Conservation (phyloP, 306 rosid species). For the Malus sieversii region DNA sequence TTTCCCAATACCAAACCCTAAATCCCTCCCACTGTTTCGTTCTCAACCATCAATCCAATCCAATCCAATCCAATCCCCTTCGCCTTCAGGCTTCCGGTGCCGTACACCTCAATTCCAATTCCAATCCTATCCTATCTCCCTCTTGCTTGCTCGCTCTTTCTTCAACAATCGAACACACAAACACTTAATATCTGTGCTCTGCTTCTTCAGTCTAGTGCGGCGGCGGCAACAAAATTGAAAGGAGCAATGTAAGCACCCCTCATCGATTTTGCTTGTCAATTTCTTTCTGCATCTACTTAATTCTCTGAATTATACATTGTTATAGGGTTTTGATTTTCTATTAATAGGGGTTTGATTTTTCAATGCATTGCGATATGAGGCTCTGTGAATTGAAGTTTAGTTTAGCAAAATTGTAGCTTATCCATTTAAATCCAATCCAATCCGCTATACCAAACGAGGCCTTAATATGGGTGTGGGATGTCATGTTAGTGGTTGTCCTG, state of each 20-base stretch:
- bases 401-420: too few relatives aligned
- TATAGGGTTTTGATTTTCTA: not conserved
- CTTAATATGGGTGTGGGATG: too few relatives aligned
- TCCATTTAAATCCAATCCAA: too few relatives aligned
- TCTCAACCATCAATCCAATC: constrained; percentile 20
- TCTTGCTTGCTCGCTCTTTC: not conserved
- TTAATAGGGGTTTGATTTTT: too few relatives aligned
- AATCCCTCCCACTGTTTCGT: constrained; percentile 2
- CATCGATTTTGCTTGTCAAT: too few relatives aligned
- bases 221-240: constrained; percentile 52
- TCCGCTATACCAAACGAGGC: too few relatives aligned
- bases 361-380: too few relatives aligned
- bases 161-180: not conserved
- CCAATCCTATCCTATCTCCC: not conserved
- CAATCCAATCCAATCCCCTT: too few relatives aligned
- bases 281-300: too few relatives aligned
- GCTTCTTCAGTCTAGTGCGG: constrained; percentile 46
- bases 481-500: too few relatives aligned
- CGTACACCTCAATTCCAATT: constrained; percentile 20
- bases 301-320: not conserved
- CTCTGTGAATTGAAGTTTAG: too few relatives aligned
- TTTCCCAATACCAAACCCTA: constrained; percentile 56
- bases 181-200: constrained; percentile 8
- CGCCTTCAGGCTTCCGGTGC: constrained; percentile 21
- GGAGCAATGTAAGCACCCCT: constrained; percentile 36